Evolutionary conservation across 495 filamentous ascomycete species (phyloP).

Genomic region (Podospora anserina): DNA sequence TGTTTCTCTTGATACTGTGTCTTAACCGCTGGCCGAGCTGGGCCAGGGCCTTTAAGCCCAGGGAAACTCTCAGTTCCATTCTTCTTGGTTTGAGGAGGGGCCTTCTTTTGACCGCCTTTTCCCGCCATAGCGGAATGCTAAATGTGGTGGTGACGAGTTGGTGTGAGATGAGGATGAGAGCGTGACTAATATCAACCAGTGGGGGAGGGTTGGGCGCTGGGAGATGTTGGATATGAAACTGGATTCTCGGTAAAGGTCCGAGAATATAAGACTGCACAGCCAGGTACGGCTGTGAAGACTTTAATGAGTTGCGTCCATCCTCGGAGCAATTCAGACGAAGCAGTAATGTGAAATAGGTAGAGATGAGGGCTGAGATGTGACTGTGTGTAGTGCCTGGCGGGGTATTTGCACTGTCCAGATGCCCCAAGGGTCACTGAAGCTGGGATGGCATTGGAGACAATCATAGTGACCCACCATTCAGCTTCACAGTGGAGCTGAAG

Average conservation of each 20-base stretch:
- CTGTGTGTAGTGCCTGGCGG: neutral
- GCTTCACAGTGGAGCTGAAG: neutral
- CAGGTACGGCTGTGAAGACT: conserved; percentile 28
- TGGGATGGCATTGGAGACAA: neutral
- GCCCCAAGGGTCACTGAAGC: neutral
- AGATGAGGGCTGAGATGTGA: neutral
- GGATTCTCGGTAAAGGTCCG: neutral
- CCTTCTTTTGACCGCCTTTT: conserved; percentile 33
- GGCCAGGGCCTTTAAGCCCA: conserved; percentile 39
- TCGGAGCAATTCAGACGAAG: neutral
- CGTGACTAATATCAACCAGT: neutral
- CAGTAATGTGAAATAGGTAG: neutral
- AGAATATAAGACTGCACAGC: conserved; percentile 27
- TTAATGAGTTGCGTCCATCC: conserved; percentile 32
- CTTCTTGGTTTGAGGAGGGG: conserved; percentile 35
- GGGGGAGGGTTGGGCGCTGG: neutral
- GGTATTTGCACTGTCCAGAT: neutral
- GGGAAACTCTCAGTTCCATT: conserved; percentile 38
- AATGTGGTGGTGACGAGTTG: conserved; percentile 4
- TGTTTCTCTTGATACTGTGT: conserved; percentile 82
- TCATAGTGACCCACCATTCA: neutral
- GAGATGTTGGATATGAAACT: neutral
- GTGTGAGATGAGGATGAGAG: neutral
- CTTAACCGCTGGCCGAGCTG: conserved; percentile 32
- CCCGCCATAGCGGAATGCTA: conserved; percentile 42